Evolutionary conservation across 495 filamentous ascomycete species (phyloP), one percentile per base, ranked within the genome.

Genomic region (Talaromyces thailandensis): DNA sequence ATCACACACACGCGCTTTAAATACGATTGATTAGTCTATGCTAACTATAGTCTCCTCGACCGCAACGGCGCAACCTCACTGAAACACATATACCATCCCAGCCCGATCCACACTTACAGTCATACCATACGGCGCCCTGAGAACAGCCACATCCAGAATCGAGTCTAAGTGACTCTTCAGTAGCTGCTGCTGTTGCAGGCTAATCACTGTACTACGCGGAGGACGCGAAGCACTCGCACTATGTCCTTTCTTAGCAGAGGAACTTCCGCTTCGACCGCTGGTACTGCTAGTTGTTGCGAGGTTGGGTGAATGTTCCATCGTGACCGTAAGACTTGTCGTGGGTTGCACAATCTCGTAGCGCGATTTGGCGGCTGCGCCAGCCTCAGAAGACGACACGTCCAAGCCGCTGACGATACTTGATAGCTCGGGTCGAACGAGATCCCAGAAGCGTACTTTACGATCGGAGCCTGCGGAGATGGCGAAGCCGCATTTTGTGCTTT

Each of bases 121-220:
- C 92, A 98, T 96, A 8, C 91, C 87, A 73, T 95, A 96, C 55
- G 95, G 95, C 62, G 82, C 80, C 75, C 96, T 90, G 68, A 99
- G 73, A 62, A 98, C 76, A 12, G 88, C 89, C 56, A 97, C 88
- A 77, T 98, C 95, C 64, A 87, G 82, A 61, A 99, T 87, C 16
- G 86, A 84, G 75, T 98, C 95, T 65, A 98, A 66, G 76, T 99
- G 95, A 64, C 84, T 89, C 71, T 86, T 92, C 48, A 94, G 76
- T 50, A 98, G 67, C 73, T 90, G 84, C 72, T 94, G 91, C 70
- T 96, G 92, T 73, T 96, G 88, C 64, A 87, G 76, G 63, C 87
- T 89, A 48, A 99, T 95, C 7, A 96, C 86, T n/a, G 90, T 93
- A 57, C 86, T 88, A 63, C 92, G 82, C 0, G 89, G 86, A 24